Conservation (phyloP, 768 basidiomycete species). For the Mycena latifolia region DNA sequence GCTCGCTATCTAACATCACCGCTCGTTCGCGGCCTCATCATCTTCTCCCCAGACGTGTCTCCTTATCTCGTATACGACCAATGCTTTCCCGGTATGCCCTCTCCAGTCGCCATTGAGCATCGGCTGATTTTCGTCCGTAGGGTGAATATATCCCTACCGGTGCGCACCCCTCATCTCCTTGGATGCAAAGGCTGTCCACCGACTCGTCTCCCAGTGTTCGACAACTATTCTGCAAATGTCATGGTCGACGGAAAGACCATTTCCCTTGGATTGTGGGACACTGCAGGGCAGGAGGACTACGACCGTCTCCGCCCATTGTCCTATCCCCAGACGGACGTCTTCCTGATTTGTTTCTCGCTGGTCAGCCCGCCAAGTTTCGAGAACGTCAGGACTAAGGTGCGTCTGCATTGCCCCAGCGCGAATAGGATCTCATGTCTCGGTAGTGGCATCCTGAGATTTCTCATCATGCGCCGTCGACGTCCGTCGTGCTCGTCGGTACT, state of each 20-base stretch:
- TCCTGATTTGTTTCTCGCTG: conserved; percentile 98
- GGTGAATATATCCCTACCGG: conserved; percentile 98
- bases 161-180: conserved; percentile 47
- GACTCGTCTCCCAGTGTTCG: conserved; percentile 75
- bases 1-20: conserved; percentile 24
- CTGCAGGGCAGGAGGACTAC: conserved; percentile 99
- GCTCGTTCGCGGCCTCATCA: conserved; percentile 35
- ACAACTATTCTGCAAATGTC: conserved; percentile 98
- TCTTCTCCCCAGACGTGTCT: conserved; percentile 84
- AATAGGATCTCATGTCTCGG: conserved; percentile 29
- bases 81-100: conserved; percentile 89
- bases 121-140: conserved; percentile 53
- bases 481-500: conserved; percentile 94
- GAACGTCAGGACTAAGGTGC: conserved; percentile 97
- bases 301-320: conserved; percentile 97
- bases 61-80: conserved; percentile 99
- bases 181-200: conserved; percentile 25
- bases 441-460: conserved; percentile 98
- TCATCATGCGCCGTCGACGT: conserved; percentile 96
- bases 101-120: conserved; percentile 18
- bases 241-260: conserved; percentile 99
- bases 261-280: conserved; percentile 99
- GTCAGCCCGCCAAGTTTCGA: conserved; percentile 99
- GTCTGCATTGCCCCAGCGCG: conserved; percentile 41
- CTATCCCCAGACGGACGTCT: conserved; percentile 99